Conservation (phyloP, 352 stramenopile species). For the Phytopythium oedochilum region DNA sequence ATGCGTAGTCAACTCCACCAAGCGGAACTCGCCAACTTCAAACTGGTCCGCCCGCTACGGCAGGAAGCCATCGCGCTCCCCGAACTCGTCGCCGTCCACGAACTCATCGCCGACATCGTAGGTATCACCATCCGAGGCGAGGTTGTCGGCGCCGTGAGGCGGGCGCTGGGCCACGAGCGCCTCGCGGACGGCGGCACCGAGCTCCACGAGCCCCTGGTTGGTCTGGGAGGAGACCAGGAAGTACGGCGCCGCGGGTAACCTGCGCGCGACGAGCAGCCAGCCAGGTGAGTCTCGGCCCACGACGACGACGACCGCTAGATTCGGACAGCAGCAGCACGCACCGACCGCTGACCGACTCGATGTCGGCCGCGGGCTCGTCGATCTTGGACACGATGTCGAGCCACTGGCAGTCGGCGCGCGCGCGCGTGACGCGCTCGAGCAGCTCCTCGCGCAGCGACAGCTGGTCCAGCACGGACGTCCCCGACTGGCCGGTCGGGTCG, state of each 20-base stretch:
- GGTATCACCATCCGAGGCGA: too few species aligned
- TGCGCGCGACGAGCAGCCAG: conserved; percentile 3
- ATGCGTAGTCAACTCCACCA: too few species aligned
- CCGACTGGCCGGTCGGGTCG: conserved; percentile 65
- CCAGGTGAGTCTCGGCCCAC: too few species aligned
- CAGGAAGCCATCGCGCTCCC: not conserved
- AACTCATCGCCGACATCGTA: too few species aligned
- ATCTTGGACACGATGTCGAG: conserved; percentile 87
- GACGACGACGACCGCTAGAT: too few species aligned
- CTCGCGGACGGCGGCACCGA: conserved; percentile 50
- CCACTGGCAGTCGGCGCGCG: conserved; percentile 53
- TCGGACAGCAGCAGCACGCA: too few species aligned
- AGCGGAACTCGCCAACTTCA: too few species aligned
- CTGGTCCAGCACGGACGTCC: conserved; percentile 56
- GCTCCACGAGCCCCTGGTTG: conserved; percentile 64
- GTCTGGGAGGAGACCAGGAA: conserved; percentile 66
- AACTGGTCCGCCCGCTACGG: too few species aligned
- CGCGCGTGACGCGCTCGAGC: conserved; percentile 30
- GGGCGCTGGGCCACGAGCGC: conserved; percentile 27
- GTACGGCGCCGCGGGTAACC: conserved; percentile 11
- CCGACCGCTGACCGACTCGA: conserved; percentile 27
- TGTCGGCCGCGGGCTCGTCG: conserved; percentile 50
- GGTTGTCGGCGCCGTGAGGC: not conserved
- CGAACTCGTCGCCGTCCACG: not conserved
- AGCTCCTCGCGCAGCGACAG: conserved; percentile 73